Conservation (phyloP, 2,329 filamentous ascomycete genomes). For the Phialophora chinensis region DNA sequence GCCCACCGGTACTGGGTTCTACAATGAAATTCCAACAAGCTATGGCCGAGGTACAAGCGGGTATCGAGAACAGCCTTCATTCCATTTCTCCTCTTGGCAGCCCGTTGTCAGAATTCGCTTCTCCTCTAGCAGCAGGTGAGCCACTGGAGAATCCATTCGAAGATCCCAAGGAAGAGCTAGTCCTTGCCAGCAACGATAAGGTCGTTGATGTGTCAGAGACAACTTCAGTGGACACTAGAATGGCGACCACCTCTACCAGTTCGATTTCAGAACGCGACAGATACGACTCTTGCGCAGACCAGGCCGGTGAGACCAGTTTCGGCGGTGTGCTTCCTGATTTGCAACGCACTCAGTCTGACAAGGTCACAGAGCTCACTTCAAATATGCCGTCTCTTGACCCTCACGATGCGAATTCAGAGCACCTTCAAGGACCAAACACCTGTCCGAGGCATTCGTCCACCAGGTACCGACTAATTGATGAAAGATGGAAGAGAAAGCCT, state of each 20-base stretch:
- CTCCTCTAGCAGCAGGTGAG: background rate
- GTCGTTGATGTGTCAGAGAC: background rate
- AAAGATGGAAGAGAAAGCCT: slow-evolving; percentile 20
- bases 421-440: background rate
- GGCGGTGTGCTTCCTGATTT: no score
- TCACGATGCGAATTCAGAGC: background rate
- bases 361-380: background rate
- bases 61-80: slow-evolving; percentile 10
- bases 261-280: background rate
- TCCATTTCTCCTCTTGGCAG: background rate
- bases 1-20: slow-evolving; percentile 26
- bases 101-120: slow-evolving; percentile 5
- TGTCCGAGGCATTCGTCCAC: background rate
- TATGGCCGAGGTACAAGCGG: slow-evolving; percentile 13
- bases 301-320: background rate
- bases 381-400: background rate
- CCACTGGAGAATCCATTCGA: slow-evolving; percentile 26
- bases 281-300: background rate
- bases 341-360: background rate
- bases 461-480: background rate
- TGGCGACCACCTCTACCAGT: background rate
- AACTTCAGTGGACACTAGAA: background rate
- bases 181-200: slow-evolving; percentile 13
- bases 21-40: slow-evolving; percentile 27
- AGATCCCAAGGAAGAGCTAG: slow-evolving; percentile 10